phyloP scores from a whole-genome alignment of 1,139 yeast genomes.

The Spencermartinsiella ligniputridi region DNA sequence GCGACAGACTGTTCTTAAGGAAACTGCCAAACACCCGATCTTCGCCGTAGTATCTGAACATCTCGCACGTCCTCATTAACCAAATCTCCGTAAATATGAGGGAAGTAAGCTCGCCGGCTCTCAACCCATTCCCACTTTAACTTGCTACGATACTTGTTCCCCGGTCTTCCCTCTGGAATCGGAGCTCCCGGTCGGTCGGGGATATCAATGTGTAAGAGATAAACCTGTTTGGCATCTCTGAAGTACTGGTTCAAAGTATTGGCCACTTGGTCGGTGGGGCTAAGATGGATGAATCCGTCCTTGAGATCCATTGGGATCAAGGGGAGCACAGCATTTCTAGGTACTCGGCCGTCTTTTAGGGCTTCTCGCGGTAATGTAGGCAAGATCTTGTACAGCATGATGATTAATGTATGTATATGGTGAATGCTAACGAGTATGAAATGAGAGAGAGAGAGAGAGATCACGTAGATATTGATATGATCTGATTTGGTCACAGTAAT shows the following conservation, averaged over 20 bases:
- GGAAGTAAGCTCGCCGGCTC: slow-evolving; percentile 24
- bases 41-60: slow-evolving; percentile 17
- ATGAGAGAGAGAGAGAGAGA: neutral
- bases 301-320: slow-evolving; percentile 26
- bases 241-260: slow-evolving; percentile 27
- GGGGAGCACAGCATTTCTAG: slow-evolving; percentile 24
- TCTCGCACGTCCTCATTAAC: slow-evolving; percentile 25
- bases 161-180: slow-evolving; percentile 25
- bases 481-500: too few species aligned
- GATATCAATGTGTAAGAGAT: slow-evolving; percentile 24
- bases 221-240: slow-evolving; percentile 19
- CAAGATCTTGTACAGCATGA: slow-evolving; percentile 28
- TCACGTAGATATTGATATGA: neutral
- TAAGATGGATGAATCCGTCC: slow-evolving; percentile 31
- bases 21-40: slow-evolving; percentile 10
- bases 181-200: slow-evolving; percentile 20
- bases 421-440: neutral
- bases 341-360: slow-evolving; percentile 21
- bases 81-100: slow-evolving; percentile 30
- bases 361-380: slow-evolving; percentile 27
- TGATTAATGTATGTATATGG: too few species aligned
- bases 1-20: neutral
- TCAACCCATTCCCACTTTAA: slow-evolving; percentile 30
- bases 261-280: slow-evolving; percentile 24
- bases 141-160: slow-evolving; percentile 24